Percentiles rank a stretch among this genome's conserved stretches.
Conservation (phyloP, 2,329 filamentous ascomycete genomes). For the Falciphora oryzae region DNA sequence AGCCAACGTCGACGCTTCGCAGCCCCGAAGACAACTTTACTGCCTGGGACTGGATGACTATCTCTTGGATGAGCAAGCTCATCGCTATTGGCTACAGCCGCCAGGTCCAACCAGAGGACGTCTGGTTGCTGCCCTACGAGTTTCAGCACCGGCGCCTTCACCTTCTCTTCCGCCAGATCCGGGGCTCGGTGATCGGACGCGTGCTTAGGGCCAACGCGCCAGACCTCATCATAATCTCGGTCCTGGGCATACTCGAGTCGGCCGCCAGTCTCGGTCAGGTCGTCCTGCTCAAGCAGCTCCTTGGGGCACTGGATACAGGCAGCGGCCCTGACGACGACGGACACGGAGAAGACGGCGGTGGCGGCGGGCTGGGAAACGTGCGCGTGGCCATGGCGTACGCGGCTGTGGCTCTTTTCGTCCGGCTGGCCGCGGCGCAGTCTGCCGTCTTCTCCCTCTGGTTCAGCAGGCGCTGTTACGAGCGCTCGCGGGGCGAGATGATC, state of each 20-base stretch:
- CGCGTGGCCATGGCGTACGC: constrained; percentile 61
- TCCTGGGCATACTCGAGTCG: constrained; percentile 59
- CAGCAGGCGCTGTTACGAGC: constrained; percentile 75
- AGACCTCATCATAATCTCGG: constrained; percentile 64
- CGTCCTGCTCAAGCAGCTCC: constrained; percentile 64
- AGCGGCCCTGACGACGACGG: too few relatives aligned
- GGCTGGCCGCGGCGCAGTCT: constrained; percentile 58
- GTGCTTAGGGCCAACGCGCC: constrained; percentile 71
- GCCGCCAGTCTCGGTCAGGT: constrained; percentile 51
- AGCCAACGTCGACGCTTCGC: constrained; percentile 55
- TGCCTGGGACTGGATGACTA: constrained; percentile 77
- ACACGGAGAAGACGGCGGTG: neutral
- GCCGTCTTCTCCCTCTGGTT: constrained; percentile 73
- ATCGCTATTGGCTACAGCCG: constrained; percentile 58
- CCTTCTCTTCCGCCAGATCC: constrained; percentile 64
- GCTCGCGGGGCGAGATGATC: constrained; percentile 78
- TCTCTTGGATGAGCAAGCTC: constrained; percentile 75
- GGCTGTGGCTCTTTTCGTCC: constrained; percentile 51
- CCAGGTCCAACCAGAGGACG: constrained; percentile 70
- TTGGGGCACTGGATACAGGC: constrained; percentile 54
- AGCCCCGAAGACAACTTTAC: constrained; percentile 74
- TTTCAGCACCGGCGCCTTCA: constrained; percentile 78
- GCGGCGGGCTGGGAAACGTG: constrained; percentile 30
- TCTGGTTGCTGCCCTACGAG: constrained; percentile 74
- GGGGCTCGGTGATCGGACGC: constrained; percentile 65